Percentiles rank a stretch among this genome's conserved stretches.
phyloP scores from a whole-genome alignment of 192 early-diverging fungal genomes.

The Jimgerdemannia lactiflua region DNA sequence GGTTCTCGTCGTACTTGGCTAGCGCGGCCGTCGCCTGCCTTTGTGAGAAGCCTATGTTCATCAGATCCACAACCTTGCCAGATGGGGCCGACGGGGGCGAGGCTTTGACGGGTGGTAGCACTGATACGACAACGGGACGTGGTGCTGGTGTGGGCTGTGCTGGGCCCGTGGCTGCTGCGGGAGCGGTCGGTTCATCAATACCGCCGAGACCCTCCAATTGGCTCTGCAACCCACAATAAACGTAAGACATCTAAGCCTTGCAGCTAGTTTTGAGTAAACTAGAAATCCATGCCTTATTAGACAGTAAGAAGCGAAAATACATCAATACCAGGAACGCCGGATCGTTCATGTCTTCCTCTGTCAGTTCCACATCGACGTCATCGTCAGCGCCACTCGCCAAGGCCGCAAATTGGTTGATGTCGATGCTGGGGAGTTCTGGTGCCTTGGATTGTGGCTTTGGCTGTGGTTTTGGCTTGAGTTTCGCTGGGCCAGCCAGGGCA shows the following conservation, averaged over 20 bases:
- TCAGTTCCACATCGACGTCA: conserved; percentile 59
- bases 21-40: conserved; percentile 66
- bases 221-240: conserved; percentile 13
- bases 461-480: conserved; percentile 19
- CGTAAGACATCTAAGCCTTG: too few species aligned
- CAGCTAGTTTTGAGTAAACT: neutral
- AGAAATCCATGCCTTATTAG: neutral
- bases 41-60: conserved; percentile 72
- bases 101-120: neutral
- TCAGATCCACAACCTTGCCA: conserved; percentile 43
- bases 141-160: neutral
- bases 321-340: conserved; percentile 61
- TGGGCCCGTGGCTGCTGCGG: neutral
- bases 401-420: conserved; percentile 24
- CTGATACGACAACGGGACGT: neutral
- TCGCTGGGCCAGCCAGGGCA: conserved; percentile 22
- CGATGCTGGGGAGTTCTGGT: conserved; percentile 9
- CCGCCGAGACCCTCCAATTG: conserved; percentile 32
- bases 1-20: conserved; percentile 67
- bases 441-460: conserved; percentile 3
- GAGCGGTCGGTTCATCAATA: neutral
- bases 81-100: neutral
- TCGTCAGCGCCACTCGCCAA: conserved; percentile 40
- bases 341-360: conserved; percentile 74
- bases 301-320: neutral